phyloP scores from a whole-genome alignment of 495 filamentous ascomycete species.

The Delitschia confertaspora region DNA sequence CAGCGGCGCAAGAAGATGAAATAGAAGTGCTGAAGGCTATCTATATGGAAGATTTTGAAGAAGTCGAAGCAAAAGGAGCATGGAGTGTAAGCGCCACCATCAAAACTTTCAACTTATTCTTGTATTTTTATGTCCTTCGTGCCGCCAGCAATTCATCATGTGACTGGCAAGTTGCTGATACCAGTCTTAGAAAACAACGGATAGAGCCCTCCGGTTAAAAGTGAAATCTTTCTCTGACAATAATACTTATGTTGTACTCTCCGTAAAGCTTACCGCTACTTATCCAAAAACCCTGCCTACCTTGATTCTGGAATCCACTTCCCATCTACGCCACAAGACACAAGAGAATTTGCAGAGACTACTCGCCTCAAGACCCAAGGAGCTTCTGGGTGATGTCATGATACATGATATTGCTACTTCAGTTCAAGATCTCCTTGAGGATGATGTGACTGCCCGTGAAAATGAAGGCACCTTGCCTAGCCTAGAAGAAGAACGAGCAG shows the following conservation, averaged over 20 bases:
- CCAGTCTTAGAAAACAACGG: slow-evolving; percentile 51
- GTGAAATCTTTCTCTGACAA: slow-evolving; percentile 63
- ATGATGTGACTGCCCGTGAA: slow-evolving; percentile 65
- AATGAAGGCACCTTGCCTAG: slow-evolving; percentile 69
- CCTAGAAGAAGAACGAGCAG: slow-evolving; percentile 79
- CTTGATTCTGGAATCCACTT: slow-evolving; percentile 57
- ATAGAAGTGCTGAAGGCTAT: slow-evolving; percentile 80
- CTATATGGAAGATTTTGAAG: slow-evolving; percentile 81
- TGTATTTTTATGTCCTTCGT: neutral
- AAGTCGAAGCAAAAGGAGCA: slow-evolving; percentile 62
- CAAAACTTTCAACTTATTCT: neutral
- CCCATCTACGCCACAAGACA: slow-evolving; percentile 53
- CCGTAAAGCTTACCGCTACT: slow-evolving; percentile 73
- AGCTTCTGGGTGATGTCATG: slow-evolving; percentile 74
- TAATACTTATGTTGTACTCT: slow-evolving; percentile 52
- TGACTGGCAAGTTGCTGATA: neutral
- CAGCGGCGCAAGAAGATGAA: slow-evolving; percentile 79
- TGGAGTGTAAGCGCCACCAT: slow-evolving; percentile 81
- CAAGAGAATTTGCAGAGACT: slow-evolving; percentile 60
- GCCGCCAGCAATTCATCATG: too few relatives aligned
- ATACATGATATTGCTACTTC: slow-evolving; percentile 76
- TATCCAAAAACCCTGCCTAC: slow-evolving; percentile 84
- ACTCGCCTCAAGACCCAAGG: slow-evolving; percentile 58
- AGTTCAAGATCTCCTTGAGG: slow-evolving; percentile 80
- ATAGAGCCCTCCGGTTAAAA: slow-evolving; percentile 70